Conservation (phyloP, 1,284 basidiomycete genomes). For the Ustilago xerochloae region DNA sequence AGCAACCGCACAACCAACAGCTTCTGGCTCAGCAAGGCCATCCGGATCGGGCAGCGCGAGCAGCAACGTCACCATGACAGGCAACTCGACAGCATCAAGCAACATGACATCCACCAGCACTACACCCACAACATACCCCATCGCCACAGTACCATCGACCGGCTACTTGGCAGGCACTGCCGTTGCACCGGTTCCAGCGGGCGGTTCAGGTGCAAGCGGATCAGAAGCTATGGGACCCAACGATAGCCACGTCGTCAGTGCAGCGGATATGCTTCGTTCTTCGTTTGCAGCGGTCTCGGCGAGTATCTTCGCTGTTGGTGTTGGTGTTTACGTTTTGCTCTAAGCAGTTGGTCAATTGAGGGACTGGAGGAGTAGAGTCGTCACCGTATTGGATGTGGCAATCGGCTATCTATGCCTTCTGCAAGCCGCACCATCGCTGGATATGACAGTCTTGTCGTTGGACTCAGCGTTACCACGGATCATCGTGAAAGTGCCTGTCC, state of each 20-base stretch:
- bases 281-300: slow-evolving; percentile 18
- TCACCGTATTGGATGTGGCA: neutral
- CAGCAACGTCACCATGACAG: slow-evolving; percentile 8
- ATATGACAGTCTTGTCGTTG: too few relatives aligned
- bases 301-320: slow-evolving; percentile 26
- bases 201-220: slow-evolving; percentile 20
- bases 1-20: slow-evolving; percentile 15
- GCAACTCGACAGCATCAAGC: slow-evolving; percentile 9
- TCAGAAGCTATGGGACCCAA: slow-evolving; percentile 28
- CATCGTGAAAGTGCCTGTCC: too few relatives aligned
- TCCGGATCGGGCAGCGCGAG: slow-evolving; percentile 13
- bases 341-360: neutral
- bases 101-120: slow-evolving; percentile 33
- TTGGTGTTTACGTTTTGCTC: slow-evolving; percentile 31
- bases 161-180: slow-evolving; percentile 47
- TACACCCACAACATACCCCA: slow-evolving; percentile 46
- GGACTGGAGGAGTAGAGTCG: neutral
- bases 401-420: too few relatives aligned
- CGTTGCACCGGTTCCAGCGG: slow-evolving; percentile 33
- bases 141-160: slow-evolving; percentile 35
- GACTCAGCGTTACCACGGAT: too few relatives aligned
- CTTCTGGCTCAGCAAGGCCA: slow-evolving; percentile 17
- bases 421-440: too few relatives aligned
- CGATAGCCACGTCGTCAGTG: slow-evolving; percentile 38
- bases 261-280: slow-evolving; percentile 20